phyloP scores from a whole-genome alignment of 2,329 filamentous ascomycete genomes.

The Stachybotrys chlorohalonatus region DNA sequence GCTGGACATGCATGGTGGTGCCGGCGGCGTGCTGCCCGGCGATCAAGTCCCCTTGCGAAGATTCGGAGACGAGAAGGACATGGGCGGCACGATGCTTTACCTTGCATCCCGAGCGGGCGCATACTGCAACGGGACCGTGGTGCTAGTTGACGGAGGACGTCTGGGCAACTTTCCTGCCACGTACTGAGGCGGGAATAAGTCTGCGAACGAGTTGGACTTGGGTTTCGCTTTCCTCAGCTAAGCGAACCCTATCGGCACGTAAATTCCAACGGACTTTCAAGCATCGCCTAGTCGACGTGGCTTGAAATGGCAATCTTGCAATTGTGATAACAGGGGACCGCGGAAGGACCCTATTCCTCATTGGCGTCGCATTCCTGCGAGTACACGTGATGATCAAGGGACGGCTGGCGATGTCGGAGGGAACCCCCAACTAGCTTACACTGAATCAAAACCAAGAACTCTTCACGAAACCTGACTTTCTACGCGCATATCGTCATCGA shows the following conservation, averaged over 20 bases:
- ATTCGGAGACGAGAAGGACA: slow-evolving; percentile 49
- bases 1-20: slow-evolving; percentile 29
- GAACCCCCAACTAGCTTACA: not conserved
- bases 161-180: slow-evolving; percentile 45
- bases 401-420: not conserved
- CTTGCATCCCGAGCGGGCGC: slow-evolving; percentile 55
- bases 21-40: slow-evolving; percentile 26
- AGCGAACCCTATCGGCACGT: not conserved
- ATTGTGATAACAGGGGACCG: not conserved
- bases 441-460: not conserved
- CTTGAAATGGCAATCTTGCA: not conserved
- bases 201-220: slow-evolving; percentile 1
- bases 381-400: not conserved
- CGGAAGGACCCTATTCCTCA: not conserved
- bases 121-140: slow-evolving; percentile 55
- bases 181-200: slow-evolving; percentile 25
- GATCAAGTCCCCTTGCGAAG: slow-evolving; percentile 46
- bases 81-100: slow-evolving; percentile 57
- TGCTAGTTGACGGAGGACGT: slow-evolving; percentile 56
- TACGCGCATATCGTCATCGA: not conserved
- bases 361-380: not conserved
- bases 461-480: too few species aligned
- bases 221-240: slow-evolving; percentile 1
- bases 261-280: not conserved
- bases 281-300: not conserved